phyloP scores from a whole-genome alignment of 2,329 filamentous ascomycete genomes.

The Chaetomiaceae sp. region DNA sequence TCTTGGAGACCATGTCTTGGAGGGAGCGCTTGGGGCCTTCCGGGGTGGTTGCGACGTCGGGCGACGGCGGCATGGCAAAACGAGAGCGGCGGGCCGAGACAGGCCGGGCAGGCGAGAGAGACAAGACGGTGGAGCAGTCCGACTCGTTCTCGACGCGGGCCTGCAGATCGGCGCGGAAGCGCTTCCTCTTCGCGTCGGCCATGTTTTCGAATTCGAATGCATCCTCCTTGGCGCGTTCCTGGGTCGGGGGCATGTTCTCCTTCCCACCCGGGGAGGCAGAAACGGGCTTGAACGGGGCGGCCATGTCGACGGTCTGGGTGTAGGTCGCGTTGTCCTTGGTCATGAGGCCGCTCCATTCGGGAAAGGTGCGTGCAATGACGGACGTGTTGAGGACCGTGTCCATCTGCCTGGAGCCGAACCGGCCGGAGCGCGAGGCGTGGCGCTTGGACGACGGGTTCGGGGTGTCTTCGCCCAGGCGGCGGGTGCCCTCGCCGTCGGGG shows the following conservation, averaged over 20 bases:
- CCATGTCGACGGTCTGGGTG: slow-evolving; percentile 21
- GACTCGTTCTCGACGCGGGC: slow-evolving; percentile 50
- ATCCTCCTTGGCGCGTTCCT: slow-evolving; percentile 37
- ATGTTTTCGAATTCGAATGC: slow-evolving; percentile 43
- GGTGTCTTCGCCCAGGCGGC: slow-evolving; percentile 46
- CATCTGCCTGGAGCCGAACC: slow-evolving; percentile 26
- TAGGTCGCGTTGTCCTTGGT: slow-evolving; percentile 22
- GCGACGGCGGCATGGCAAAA: slow-evolving; percentile 16
- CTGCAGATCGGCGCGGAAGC: slow-evolving; percentile 48
- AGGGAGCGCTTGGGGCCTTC: slow-evolving; percentile 23
- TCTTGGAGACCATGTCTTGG: slow-evolving; percentile 27
- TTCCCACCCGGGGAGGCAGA: slow-evolving; percentile 37
- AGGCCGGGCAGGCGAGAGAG: slow-evolving; percentile 34
- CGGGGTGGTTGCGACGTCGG: slow-evolving; percentile 13
- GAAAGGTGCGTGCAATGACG: slow-evolving; percentile 43
- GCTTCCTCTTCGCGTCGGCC: slow-evolving; percentile 32
- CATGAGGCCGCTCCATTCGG: slow-evolving; percentile 40
- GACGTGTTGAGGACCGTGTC: slow-evolving; percentile 34
- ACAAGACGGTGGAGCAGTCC: slow-evolving; percentile 43
- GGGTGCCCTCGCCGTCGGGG: slow-evolving; percentile 51
- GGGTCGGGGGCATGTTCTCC: slow-evolving; percentile 42
- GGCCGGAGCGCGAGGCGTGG: slow-evolving; percentile 23
- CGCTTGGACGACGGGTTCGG: slow-evolving; percentile 23
- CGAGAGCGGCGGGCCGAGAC: slow-evolving; percentile 24
- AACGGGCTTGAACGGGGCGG: slow-evolving; percentile 32